These are phyloP conservation scores for Boletus fagicola DNA, from an alignment of 768 basidiomycete species.

Conservation along the genomic window DNA sequence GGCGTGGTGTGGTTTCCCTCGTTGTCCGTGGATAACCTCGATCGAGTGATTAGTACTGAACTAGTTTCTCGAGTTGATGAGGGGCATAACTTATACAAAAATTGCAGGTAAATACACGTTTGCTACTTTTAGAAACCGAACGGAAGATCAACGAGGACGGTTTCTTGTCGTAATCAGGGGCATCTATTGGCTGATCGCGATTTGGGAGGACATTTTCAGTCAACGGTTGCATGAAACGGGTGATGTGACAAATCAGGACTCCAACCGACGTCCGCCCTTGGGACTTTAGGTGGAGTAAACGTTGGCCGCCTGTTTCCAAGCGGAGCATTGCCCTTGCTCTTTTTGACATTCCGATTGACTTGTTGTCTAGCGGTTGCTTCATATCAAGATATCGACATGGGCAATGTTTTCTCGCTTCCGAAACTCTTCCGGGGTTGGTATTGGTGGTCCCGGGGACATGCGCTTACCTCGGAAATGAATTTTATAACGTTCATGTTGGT, in stretches of 20 bases:
- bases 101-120: background rate
- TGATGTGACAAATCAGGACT: background rate
- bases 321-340: background rate
- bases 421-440: background rate
- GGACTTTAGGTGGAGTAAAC: conserved; percentile 3
- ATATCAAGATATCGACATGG: background rate
- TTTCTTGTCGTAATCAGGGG: background rate
- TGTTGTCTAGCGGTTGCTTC: background rate
- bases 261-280: background rate
- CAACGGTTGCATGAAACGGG: background rate
- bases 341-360: background rate
- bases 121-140: background rate
- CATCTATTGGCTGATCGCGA: background rate
- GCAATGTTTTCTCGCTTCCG: conserved; percentile 4
- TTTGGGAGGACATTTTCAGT: conserved; percentile 2
- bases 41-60: background rate
- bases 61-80: background rate
- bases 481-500: background rate
- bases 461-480: conserved; percentile 1
- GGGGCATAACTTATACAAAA: background rate
- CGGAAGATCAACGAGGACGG: conserved; percentile 1
- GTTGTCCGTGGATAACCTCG: conserved; percentile 14
- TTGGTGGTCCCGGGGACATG: background rate
- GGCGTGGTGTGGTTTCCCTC: conserved; percentile 20
- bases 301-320: background rate